These are phyloP conservation scores for Teratosphaeria gauchensis DNA, from an alignment of 2,329 filamentous ascomycete genomes.

Conservation along the genomic window DNA sequence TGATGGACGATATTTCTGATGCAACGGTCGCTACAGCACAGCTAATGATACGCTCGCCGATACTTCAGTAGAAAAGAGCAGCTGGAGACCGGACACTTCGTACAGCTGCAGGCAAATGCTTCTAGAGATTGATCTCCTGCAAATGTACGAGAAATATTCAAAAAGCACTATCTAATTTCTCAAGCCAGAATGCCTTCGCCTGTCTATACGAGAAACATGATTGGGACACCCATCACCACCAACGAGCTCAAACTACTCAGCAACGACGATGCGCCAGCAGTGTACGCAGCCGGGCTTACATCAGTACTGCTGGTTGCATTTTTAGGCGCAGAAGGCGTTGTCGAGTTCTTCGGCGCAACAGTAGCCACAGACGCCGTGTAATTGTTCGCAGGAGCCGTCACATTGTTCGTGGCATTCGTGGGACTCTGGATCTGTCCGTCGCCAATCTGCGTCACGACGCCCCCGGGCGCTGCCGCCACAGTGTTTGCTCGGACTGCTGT, in stretches of 20 bases:
- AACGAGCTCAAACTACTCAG: neutral
- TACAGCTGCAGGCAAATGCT: neutral
- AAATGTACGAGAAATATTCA: neutral
- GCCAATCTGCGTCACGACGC: slow-evolving; percentile 9
- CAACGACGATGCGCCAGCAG: neutral
- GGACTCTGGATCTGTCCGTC: slow-evolving; percentile 16
- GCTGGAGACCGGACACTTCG: neutral
- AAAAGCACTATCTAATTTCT: neutral
- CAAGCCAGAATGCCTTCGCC: neutral
- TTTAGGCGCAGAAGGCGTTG: neutral
- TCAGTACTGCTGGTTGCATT: neutral
- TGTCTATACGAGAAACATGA: neutral
- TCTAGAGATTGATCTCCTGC: too few species aligned
- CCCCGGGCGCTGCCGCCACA: slow-evolving; percentile 8
- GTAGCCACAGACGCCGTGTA: neutral
- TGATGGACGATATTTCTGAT: too few species aligned
- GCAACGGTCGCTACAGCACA: too few species aligned
- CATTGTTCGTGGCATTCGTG: neutral
- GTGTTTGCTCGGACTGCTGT: slow-evolving; percentile 8
- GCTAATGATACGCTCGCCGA: too few species aligned
- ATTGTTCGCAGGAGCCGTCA: neutral
- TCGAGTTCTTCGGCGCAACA: neutral
- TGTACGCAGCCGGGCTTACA: neutral
- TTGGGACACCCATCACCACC: neutral
- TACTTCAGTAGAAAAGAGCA: too few species aligned